Base-by-base conservation (phyloP, 306 rosid species). In the Corylus heterophylla region DNA sequence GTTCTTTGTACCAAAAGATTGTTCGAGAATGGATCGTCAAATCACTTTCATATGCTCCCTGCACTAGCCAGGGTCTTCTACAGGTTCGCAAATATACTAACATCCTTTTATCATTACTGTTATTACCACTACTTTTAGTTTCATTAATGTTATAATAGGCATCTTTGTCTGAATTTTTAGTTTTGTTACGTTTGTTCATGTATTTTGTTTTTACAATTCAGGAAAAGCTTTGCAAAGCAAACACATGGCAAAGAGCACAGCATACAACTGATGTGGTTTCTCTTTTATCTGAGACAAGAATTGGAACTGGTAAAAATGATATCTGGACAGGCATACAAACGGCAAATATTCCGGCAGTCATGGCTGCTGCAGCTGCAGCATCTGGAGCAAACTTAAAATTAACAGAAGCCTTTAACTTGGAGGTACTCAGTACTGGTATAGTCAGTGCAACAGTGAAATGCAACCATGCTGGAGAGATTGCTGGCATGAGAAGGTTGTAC, bases 41-140 rank as follows among this genome's bases (percentile, higher is more conserved):
- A 85, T 90, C 99, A 47, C 92, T 95, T 81, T 93, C 98, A 83
- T 88, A 85, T 82, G 93, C 99, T 78, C 98, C 99, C 47, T 93
- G 99, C 86, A 91, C 99, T 80, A 88, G 92, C 97, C 98, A 93
- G 87, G 99, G 99, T 89, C 99, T 95, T 84, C 89, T 95, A 63
- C 98, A 95, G 98, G 99, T 95, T 88, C 79, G 79, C 63, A 39
- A 78, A 77, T 82, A 44, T 37, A 82, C 82, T 68, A 79, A 50
- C 48, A 18, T 58, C 27, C 48, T 69, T 74, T 54, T 63, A 47
- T 51, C 79, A 62, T 54, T 62, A 47, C 72, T 52, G 22, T 49
- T 72, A n/a, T 74, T 71, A 64, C 71, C 67, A 74, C 78, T 64
- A n/a, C 67, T 71, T 35, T 18, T 76, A 54, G 71, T 61, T 68